Conservation (phyloP, 179 eudicot species). For the Heliamphora ciliata region DNA sequence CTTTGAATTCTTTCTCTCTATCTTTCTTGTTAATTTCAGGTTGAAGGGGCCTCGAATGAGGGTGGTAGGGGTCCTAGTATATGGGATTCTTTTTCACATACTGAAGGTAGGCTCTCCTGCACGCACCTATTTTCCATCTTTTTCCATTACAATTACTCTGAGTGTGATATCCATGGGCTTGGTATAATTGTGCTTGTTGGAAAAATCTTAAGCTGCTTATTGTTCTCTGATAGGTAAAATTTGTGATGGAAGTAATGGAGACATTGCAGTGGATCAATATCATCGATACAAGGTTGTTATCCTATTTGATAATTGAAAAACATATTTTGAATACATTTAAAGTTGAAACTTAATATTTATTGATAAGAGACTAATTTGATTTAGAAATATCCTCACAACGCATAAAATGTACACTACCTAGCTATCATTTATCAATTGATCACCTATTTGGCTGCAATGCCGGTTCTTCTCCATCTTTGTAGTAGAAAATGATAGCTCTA, state of each 20-base stretch:
- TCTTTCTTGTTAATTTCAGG: slow-evolving; percentile 30
- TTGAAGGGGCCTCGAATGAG: slow-evolving; percentile 73
- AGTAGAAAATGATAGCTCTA: too few species aligned
- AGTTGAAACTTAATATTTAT: too few species aligned
- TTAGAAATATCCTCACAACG: too few species aligned
- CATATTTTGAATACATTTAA: too few species aligned
- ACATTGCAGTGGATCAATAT: slow-evolving; percentile 74
- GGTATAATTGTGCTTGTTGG: background rate
- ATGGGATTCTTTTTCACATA: slow-evolving; percentile 67
- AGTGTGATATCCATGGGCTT: background rate
- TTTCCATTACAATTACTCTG: slow-evolving; percentile 2
- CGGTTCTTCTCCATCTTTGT: too few species aligned
- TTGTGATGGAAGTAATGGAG: slow-evolving; percentile 64
- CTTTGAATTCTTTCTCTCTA: background rate
- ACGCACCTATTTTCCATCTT: too few species aligned
- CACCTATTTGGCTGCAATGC: too few species aligned
- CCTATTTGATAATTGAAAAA: too few species aligned
- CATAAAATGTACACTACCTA: too few species aligned
- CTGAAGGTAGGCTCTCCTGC: slow-evolving; percentile 33
- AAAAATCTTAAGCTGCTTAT: background rate
- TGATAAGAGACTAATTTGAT: too few species aligned
- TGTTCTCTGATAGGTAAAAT: slow-evolving; percentile 43
- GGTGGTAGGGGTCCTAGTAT: slow-evolving; percentile 72
- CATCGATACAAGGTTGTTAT: slow-evolving; percentile 72
- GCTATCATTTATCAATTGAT: too few species aligned